Evolutionary conservation across 441 rosid genomes (phyloP).

Genomic region (Gossypium aridum): DNA sequence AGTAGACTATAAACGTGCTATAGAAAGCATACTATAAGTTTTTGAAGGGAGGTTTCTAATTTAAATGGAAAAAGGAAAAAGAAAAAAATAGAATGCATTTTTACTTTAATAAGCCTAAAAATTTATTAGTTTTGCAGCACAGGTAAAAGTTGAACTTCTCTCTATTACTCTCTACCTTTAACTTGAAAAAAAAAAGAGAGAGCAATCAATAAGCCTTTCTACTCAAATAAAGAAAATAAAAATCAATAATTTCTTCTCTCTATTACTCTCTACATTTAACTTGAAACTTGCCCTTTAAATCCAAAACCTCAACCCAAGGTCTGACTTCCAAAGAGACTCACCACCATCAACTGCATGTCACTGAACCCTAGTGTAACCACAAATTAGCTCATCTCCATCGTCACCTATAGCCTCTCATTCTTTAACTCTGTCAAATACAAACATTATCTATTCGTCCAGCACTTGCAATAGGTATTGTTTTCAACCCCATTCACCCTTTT

Average conservation of each 20-base stretch:
- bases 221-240: background rate
- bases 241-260: constrained; percentile 28
- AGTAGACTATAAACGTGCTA: no score
- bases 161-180: no score
- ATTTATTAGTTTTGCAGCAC: no score
- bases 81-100: no score
- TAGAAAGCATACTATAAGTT: no score
- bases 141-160: background rate
- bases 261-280: constrained; percentile 25
- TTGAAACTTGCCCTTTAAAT: background rate
- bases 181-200: no score
- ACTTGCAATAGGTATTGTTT: constrained; percentile 35
- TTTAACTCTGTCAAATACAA: constrained; percentile 75
- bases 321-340: background rate
- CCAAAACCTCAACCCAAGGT: constrained; percentile 9
- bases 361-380: constrained; percentile 63
- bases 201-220: no score
- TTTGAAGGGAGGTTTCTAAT: no score
- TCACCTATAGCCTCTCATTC: constrained; percentile 64
- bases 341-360: constrained; percentile 27
- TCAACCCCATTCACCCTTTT: constrained; percentile 65
- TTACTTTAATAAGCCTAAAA: no score
- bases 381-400: constrained; percentile 61
- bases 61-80: no score
- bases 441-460: constrained; percentile 60